Conservation (phyloP, 352 stramenopile genomes). For the Albugo candida region DNA sequence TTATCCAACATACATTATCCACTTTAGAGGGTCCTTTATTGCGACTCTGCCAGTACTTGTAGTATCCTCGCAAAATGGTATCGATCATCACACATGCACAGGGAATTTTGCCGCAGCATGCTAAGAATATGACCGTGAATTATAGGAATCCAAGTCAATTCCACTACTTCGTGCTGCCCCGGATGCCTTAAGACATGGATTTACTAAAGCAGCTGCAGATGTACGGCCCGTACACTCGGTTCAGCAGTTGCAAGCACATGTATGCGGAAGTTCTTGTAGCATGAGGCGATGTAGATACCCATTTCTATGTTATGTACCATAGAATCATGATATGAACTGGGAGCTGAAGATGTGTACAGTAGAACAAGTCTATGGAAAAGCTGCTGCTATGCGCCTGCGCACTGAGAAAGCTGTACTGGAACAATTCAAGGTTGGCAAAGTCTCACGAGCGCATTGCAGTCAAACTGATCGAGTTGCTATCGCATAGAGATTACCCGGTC, state of each 20-base stretch:
- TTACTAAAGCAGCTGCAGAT: conserved; percentile 66
- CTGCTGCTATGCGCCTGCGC: conserved; percentile 71
- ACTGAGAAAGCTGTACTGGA: conserved; percentile 78
- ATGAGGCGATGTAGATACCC: background rate
- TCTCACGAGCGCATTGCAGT: background rate
- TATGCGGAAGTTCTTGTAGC: conserved; percentile 10
- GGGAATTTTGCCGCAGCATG: too few relatives aligned
- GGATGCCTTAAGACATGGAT: conserved; percentile 63
- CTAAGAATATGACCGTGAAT: too few relatives aligned
- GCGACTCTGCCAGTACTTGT: too few relatives aligned
- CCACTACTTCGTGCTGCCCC: conserved; percentile 64
- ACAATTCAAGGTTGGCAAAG: conserved; percentile 39
- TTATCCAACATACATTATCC: too few relatives aligned
- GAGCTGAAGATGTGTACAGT: conserved; percentile 79
- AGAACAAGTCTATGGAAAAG: conserved; percentile 78
- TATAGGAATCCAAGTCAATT: conserved; percentile 43
- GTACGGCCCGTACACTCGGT: conserved; percentile 66
- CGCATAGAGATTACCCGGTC: conserved; percentile 49
- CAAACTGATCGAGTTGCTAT: background rate
- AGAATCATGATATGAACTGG: conserved; percentile 61
- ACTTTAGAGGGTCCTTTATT: too few relatives aligned
- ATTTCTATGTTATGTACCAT: background rate
- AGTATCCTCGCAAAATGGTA: too few relatives aligned
- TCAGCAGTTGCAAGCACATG: conserved; percentile 60
- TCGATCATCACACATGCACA: too few relatives aligned